Base-by-base conservation (phyloP, 345 rosid genomes). In the Euphorbia peplus region DNA sequence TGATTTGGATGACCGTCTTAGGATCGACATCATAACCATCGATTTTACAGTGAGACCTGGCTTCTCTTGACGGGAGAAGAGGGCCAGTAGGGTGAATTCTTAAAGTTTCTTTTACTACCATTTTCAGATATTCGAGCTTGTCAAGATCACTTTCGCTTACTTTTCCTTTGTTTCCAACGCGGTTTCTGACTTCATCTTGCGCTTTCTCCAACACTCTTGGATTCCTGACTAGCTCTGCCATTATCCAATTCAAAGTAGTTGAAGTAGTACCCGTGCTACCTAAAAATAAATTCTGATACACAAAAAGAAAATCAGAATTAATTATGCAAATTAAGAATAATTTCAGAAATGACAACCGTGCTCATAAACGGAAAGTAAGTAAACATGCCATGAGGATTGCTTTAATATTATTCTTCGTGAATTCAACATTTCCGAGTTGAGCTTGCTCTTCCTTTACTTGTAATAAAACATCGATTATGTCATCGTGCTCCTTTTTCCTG, bases 231-330 rank as follows among this genome's bases (percentile, higher is more conserved):
- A 89, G 74, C 77, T 87, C 92, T 55, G 96, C 57, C 85, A 89
- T 79, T 24, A 89, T 84, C 96, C 96, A 85, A 15, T 61, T 63
- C 60, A 86, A 59, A 0, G 78, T 71, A 21, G 78, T 69, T 4
- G 90, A 79, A 30, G 78, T 64, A 6, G 88, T 84, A 76, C 86
- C 90, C 4, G 82, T 65, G 44, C 89, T 90, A 16, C 70, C 91
- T 25, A 83, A 26, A 69, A 69, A 69, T 50, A 69, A 14, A 22
- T 69, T 48, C 73, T 48, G 48, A n/a, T 1, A 37, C 6, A 69
- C 11, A 29, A 55, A 24, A 10, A 7, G 11, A 22, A 8, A 22
- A n/a, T n/a, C 13, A 8, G 29, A 54, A 22, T 22, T 13, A 41
- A 41, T 41, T 13, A 41, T 0, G 46, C 10, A n/a, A 7, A 52